phyloP scores from a whole-genome alignment of 192 early-diverging fungal genomes.

The Gonapodya sp. region DNA sequence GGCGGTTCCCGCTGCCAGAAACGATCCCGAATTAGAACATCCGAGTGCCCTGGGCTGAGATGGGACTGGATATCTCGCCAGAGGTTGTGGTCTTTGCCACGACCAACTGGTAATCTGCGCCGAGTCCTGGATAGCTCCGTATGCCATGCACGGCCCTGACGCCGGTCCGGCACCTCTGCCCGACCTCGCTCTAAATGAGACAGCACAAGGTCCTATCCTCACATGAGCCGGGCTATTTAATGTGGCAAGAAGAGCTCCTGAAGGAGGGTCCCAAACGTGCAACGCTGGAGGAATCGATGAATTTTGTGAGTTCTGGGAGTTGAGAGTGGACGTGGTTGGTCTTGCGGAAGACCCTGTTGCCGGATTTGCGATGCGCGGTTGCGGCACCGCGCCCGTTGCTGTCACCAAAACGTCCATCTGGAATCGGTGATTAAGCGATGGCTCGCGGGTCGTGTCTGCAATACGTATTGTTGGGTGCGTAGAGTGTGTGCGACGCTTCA shows the following conservation, averaged over 20 bases:
- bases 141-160: background rate
- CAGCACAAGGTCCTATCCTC: background rate
- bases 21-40: background rate
- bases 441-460: too few relatives aligned
- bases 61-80: background rate
- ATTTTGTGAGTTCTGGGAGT: too few relatives aligned
- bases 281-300: too few relatives aligned
- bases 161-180: background rate
- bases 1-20: background rate
- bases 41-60: background rate
- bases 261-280: background rate
- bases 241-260: background rate
- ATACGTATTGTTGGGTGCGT: too few relatives aligned
- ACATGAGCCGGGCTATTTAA: background rate
- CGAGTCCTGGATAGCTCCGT: background rate
- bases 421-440: too few relatives aligned
- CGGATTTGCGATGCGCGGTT: too few relatives aligned
- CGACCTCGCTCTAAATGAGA: background rate
- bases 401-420: too few relatives aligned
- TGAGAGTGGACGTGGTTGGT: too few relatives aligned
- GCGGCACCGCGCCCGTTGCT: too few relatives aligned
- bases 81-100: background rate
- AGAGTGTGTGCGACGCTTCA: too few relatives aligned
- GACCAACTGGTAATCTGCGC: background rate
- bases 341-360: too few relatives aligned